Conservation (phyloP, 345 rosid species). For the Eucalyptus virginea region DNA sequence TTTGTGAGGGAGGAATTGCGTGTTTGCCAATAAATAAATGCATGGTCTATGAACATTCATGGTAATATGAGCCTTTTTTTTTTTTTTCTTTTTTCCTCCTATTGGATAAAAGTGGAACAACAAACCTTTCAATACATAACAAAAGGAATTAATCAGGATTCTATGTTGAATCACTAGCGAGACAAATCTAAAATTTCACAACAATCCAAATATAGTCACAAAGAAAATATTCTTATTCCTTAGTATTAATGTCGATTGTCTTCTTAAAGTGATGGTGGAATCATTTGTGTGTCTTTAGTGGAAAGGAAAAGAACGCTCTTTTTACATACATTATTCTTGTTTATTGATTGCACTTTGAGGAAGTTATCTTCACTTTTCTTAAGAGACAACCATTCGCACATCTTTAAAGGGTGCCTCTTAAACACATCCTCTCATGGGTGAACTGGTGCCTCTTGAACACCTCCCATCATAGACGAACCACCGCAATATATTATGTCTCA, state of each 20-base stretch:
- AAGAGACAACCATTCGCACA: accelerated
- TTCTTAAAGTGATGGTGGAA: no score
- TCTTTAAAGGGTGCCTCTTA: no score
- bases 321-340: no score
- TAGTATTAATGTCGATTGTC: accelerated
- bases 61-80: not conserved
- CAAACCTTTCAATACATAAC: accelerated
- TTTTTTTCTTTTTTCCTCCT: no score
- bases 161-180: accelerated
- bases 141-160: not conserved
- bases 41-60: not conserved
- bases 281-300: no score
- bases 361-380: not conserved
- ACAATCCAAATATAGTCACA: no score
- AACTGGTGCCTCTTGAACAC: not conserved
- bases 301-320: accelerated
- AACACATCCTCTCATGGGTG: no score
- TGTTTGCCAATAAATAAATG: not conserved
- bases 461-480: not conserved
- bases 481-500: accelerated
- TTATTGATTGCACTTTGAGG: no score
- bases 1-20: not conserved
- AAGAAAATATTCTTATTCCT: not conserved
- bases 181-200: accelerated
- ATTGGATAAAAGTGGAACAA: no score